Conservation (phyloP, 306 rosid species). For the Citrullus mucosospermus region DNA sequence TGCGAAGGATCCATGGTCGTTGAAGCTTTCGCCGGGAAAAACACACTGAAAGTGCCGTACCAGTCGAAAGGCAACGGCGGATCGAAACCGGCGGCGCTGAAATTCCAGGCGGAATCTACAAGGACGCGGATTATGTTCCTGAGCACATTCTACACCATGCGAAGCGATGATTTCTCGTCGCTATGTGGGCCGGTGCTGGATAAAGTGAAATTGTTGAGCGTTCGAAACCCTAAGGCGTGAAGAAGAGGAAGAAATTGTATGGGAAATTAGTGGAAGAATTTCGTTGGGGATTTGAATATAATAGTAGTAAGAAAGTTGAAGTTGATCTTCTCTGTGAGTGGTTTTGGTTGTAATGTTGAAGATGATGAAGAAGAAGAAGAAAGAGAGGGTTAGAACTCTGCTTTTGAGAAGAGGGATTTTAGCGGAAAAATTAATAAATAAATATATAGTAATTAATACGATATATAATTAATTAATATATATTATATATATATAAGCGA, state of each 20-base stretch:
- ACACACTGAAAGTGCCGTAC: conserved; percentile 73
- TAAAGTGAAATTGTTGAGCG: conserved; percentile 60
- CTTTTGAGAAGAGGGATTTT: neutral
- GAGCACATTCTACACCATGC: conserved; percentile 75
- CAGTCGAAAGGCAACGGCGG: conserved; percentile 89
- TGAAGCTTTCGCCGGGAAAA: conserved; percentile 71
- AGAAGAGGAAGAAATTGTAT: neutral
- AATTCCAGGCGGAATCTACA: conserved; percentile 39
- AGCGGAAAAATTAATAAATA: neutral
- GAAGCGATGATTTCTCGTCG: conserved; percentile 88
- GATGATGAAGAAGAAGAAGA: neutral
- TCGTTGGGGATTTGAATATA: neutral
- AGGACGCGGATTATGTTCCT: conserved; percentile 70
- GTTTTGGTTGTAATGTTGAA: neutral
- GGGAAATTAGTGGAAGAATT: neutral
- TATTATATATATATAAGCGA: neutral
- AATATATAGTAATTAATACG: neutral
- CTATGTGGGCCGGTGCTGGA: conserved; percentile 94
- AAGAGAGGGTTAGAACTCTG: neutral
- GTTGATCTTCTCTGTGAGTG: neutral
- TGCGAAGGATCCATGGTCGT: conserved; percentile 86
- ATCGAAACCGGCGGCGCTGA: conserved; percentile 60
- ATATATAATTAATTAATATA: neutral
- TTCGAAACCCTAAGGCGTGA: conserved; percentile 32
- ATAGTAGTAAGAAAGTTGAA: neutral